Percentiles rank a stretch among this genome's conserved stretches.
Conservation (phyloP, 1,284 basidiomycete species). For the Fomitiporia mediterranea region DNA sequence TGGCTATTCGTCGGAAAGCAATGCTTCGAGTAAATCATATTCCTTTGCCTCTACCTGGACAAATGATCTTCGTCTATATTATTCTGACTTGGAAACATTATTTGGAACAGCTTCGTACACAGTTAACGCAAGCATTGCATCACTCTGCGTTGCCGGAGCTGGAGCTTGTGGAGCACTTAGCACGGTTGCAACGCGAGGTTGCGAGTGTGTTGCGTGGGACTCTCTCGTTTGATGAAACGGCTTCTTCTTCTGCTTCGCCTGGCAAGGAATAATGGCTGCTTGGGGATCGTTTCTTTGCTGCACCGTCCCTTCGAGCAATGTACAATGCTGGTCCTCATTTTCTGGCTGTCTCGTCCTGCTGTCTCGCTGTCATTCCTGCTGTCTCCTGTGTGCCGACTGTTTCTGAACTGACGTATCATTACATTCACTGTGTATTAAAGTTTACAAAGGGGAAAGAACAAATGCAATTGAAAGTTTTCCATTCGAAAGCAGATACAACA, state of each 20-base stretch:
- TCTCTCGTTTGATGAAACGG: background rate
- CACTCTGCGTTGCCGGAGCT: slow-evolving; percentile 64
- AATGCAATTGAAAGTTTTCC: too few relatives aligned
- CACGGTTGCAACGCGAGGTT: slow-evolving; percentile 64
- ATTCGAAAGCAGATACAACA: too few relatives aligned
- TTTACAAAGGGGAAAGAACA: too few relatives aligned
- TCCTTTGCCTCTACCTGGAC: too few relatives aligned
- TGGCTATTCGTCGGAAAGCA: slow-evolving; percentile 59
- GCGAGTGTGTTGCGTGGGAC: slow-evolving; percentile 32
- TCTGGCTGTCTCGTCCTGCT: too few relatives aligned
- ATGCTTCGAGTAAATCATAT: slow-evolving; percentile 52
- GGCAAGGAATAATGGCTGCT: background rate
- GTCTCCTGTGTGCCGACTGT: too few relatives aligned
- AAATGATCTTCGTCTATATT: slow-evolving; percentile 7
- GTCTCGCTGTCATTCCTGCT: too few relatives aligned
- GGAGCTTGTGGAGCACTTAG: slow-evolving; percentile 59
- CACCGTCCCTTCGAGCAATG: too few relatives aligned
- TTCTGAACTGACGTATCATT: too few relatives aligned
- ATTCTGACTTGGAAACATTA: slow-evolving; percentile 22
- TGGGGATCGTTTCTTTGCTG: too few relatives aligned
- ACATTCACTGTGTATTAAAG: too few relatives aligned
- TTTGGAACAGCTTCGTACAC: slow-evolving; percentile 56
- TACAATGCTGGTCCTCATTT: too few relatives aligned
- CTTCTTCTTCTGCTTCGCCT: background rate
- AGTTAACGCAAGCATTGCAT: slow-evolving; percentile 63